phyloP scores from a whole-genome alignment of 1,284 basidiomycete species.

The Pholiota adiposa region DNA sequence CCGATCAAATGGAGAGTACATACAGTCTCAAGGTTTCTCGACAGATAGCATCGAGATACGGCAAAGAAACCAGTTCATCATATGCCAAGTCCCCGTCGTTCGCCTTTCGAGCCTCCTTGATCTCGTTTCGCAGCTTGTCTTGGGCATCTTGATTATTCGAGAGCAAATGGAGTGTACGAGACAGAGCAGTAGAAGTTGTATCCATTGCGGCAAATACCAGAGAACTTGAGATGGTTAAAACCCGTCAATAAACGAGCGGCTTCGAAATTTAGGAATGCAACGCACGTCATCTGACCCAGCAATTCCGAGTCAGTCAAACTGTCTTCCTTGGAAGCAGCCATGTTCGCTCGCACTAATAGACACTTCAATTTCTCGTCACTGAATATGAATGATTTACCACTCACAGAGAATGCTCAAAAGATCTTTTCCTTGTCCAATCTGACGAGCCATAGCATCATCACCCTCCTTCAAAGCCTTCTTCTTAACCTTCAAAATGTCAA shows the following conservation, averaged over 20 bases:
- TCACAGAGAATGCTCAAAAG: slow-evolving; percentile 50
- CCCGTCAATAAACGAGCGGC: neutral
- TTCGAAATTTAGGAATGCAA: neutral
- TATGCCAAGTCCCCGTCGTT: slow-evolving; percentile 31
- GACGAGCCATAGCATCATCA: slow-evolving; percentile 30
- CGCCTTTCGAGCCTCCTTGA: slow-evolving; percentile 20
- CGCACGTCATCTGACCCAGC: slow-evolving; percentile 24
- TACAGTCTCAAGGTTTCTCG: slow-evolving; percentile 47
- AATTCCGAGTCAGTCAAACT: slow-evolving; percentile 37
- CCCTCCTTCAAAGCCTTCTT: slow-evolving; percentile 32
- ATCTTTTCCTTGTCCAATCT: slow-evolving; percentile 46
- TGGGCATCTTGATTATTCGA: slow-evolving; percentile 41
- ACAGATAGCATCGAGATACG: slow-evolving; percentile 47
- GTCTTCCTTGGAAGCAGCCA: slow-evolving; percentile 34
- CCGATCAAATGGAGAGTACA: slow-evolving; percentile 8
- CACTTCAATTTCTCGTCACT: neutral
- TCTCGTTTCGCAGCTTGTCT: slow-evolving; percentile 40
- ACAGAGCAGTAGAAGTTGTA: slow-evolving; percentile 46
- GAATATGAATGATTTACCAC: slow-evolving; percentile 16
- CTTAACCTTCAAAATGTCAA: slow-evolving; percentile 38
- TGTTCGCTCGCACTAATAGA: slow-evolving; percentile 36
- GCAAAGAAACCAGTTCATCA: slow-evolving; percentile 39
- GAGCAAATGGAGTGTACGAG: slow-evolving; percentile 41
- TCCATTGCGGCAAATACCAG: slow-evolving; percentile 50
- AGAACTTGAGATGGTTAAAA: slow-evolving; percentile 29